Evolutionary conservation across 2,329 filamentous ascomycete genomes (phyloP), one percentile per base, ranked within the genome.

Genomic region (Fusarium tupiense): DNA sequence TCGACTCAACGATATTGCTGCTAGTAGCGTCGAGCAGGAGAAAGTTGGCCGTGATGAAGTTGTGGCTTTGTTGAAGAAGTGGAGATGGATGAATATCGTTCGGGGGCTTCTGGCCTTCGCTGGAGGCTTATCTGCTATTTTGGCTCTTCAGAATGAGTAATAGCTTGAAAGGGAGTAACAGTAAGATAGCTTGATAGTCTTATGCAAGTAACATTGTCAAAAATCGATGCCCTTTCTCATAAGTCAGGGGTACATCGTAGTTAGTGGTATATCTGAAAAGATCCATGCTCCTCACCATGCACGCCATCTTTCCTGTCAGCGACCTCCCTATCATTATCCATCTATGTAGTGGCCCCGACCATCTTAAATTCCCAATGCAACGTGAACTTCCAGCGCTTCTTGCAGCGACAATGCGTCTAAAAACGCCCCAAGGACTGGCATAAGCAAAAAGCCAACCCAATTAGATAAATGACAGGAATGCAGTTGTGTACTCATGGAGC

Each of bases 71-170:
- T 24, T 75, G 50, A 73, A 67, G 61, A 63, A 64, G 4, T 75
- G 72, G 72, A 60, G 61, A 38, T 75, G 72, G 65, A 75, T 75
- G 72, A 75, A 75, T 26, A 73, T 75, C 16, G 65, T 75, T 1
- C 44, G 72, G 20, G 72, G 72, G 12, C 44, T 63, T 53, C 46
- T 75, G 50, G 72, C 72, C 10, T 67, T 75, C 26, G 29, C 59
- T 8, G 72, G 72, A 49, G 72, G 72, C 2, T 17, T 74, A n/a
- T 53, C 71, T 44, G 71, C 61, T 60, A 41, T 75, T 40, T 66
- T 61, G 31, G 72, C 68, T n/a, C 22, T 72, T n/a, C 54, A 69
- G 41, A 60, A 26, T 24, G 59, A 72, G 40, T 66, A 35, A 52
- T 3, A 19, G 10, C 6, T n/a, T 24, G 13, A 20, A 19, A 22